Percentiles rank a stretch among this genome's conserved stretches.
phyloP scores from a whole-genome alignment of 495 filamentous ascomycete species.

The Cercophora newfieldiana region DNA sequence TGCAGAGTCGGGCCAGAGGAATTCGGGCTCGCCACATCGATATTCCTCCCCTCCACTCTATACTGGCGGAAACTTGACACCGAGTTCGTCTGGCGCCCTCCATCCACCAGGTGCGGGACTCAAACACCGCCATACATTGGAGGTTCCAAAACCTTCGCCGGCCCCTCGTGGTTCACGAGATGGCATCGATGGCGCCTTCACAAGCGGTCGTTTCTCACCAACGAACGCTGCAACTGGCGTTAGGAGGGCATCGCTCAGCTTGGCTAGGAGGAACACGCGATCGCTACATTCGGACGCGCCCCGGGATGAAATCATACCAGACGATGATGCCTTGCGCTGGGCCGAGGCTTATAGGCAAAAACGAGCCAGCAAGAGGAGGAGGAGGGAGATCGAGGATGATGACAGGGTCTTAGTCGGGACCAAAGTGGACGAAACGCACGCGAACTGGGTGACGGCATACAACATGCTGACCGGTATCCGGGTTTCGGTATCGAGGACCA shows the following conservation, averaged over 20 bases:
- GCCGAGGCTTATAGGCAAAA: constrained; percentile 90
- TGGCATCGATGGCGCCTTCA: constrained; percentile 63
- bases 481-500: constrained; percentile 92
- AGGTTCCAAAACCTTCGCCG: constrained; percentile 67
- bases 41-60: constrained; percentile 73
- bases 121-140: constrained; percentile 85
- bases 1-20: constrained; percentile 41
- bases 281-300: constrained; percentile 81
- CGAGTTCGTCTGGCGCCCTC: constrained; percentile 45
- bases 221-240: constrained; percentile 53
- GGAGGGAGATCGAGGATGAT: constrained; percentile 88
- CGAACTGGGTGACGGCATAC: constrained; percentile 97
- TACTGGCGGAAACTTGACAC: constrained; percentile 43
- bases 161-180: constrained; percentile 52
- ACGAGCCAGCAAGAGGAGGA: constrained; percentile 75
- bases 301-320: constrained; percentile 78
- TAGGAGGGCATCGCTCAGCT: constrained; percentile 76
- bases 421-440: constrained; percentile 95
- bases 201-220: constrained; percentile 84
- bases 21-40: constrained; percentile 56
- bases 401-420: constrained; percentile 94
- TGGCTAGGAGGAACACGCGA: constrained; percentile 78
- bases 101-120: constrained; percentile 51
- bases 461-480: constrained; percentile 99
- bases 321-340: constrained; percentile 87